phyloP scores from a whole-genome alignment of 441 rosid species.

The Adansonia madagascariensis region DNA sequence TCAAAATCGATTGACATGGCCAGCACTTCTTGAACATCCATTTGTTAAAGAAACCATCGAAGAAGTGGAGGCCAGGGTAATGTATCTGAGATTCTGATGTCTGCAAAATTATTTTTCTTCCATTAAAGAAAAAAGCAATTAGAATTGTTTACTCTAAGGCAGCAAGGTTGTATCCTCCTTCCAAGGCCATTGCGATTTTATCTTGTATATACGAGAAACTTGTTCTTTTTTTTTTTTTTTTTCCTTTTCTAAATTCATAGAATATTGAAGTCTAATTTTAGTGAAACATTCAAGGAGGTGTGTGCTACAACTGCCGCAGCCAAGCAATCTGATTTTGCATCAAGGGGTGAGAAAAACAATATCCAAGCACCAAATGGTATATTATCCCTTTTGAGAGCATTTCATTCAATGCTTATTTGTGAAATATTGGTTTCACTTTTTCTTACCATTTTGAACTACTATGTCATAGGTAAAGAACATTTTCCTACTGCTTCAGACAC shows the following conservation, averaged over 20 bases:
- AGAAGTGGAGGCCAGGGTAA: conserved; percentile 79
- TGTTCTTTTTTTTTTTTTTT: not conserved
- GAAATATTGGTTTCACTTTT: conserved; percentile 21
- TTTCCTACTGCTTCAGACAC: conserved; percentile 45
- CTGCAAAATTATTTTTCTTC: not conserved
- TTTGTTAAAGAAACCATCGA: conserved; percentile 77
- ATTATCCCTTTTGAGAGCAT: conserved; percentile 43
- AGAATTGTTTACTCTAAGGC: conserved; percentile 17
- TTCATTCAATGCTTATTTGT: conserved; percentile 18
- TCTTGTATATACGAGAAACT: conserved; percentile 7
- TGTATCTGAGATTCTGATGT: conserved; percentile 21
- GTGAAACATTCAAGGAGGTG: conserved; percentile 54
- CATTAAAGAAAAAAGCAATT: not conserved
- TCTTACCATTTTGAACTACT: conserved; percentile 24
- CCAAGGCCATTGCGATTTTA: conserved; percentile 6
- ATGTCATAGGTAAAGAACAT: conserved; percentile 53
- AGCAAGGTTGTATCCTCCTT: not conserved
- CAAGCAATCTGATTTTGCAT: conserved; percentile 50
- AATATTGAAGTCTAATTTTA: conserved; percentile 27
- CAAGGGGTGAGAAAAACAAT: conserved; percentile 53
- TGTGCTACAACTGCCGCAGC: conserved; percentile 45
- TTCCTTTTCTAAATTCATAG: not conserved
- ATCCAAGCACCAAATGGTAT: conserved; percentile 51
- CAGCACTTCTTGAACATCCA: conserved; percentile 93
- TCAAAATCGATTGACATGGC: conserved; percentile 91